Base-by-base conservation (phyloP, 2,329 filamentous ascomycete genomes). In the Xylariales sp. region DNA sequence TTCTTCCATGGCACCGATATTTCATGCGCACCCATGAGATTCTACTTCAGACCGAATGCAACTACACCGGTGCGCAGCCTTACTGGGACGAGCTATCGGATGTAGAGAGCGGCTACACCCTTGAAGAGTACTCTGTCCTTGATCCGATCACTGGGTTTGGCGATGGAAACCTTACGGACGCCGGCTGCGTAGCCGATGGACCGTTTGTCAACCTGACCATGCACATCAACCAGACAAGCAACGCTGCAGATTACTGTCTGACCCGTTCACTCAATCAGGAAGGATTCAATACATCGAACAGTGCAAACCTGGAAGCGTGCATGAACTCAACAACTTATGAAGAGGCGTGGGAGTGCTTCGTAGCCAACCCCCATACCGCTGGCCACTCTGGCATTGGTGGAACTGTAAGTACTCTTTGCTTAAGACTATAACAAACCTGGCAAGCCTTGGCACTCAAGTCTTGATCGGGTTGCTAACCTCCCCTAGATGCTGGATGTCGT, bases 61-160 rank as follows among this genome's bases (percentile, higher is more conserved):
- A 48, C 22, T 55, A 55, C 34, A 48, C 42, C 4, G 52, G 52
- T 3, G 50, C 53, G 8, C 33, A 51, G 10, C 51, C 53, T 46
- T 64, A 63, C 48, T 66, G 62, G 62, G 57, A 66, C 43, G 59
- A 60, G 49, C 51, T 55, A 4, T 33, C 47, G 3, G 61, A 65
- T 22, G 24, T 27, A 8, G 32, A 35, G 9, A 18, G 10, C n/a
- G 48, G 57, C 21, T 55, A 53, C 29, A 38, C 51, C 4, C 47
- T 60, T n/a, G 42, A 35, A 4, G 25, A 29, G 11, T 61, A 59
- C 9, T 49, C 51, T 2, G 45, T 64, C 3, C 59, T 62, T 31
- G 57, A 57, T 16, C 35, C 52, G 2, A 48, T 49, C 2, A 51
- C 48, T 4, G 61, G 59, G 8, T 62, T 61, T 21, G 62, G 62